phyloP scores from a whole-genome alignment of 2,329 filamentous ascomycete genomes.

The Ophiocordyceps camponoti-saundersi region DNA sequence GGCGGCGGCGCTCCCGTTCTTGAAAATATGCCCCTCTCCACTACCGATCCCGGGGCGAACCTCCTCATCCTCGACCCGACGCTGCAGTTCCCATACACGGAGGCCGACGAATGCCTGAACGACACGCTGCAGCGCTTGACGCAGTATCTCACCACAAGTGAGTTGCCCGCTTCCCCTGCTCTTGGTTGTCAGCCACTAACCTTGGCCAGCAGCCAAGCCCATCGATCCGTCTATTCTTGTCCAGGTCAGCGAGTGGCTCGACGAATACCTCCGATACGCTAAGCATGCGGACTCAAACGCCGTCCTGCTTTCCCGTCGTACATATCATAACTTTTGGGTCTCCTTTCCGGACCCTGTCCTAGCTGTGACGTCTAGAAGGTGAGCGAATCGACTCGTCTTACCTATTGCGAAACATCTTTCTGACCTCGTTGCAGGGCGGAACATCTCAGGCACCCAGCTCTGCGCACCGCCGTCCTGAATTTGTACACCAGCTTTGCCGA shows the following conservation, averaged over 20 bases:
- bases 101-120: slow-evolving; percentile 12
- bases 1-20: slow-evolving; percentile 9
- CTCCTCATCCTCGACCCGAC: slow-evolving; percentile 21
- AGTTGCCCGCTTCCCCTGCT: slow-evolving; percentile 1
- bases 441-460: not conserved
- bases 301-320: slow-evolving; percentile 24
- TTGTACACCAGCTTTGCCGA: slow-evolving; percentile 27
- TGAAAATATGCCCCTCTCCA: slow-evolving; percentile 14
- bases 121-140: slow-evolving; percentile 18
- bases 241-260: slow-evolving; percentile 32
- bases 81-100: slow-evolving; percentile 27
- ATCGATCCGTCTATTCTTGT: slow-evolving; percentile 26
- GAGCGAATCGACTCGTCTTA: slow-evolving; percentile 5
- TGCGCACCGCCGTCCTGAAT: slow-evolving; percentile 4
- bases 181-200: not conserved
- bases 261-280: slow-evolving; percentile 26
- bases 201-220: slow-evolving; percentile 17
- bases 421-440: slow-evolving; percentile 1
- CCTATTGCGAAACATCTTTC: not conserved
- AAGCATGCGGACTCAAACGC: slow-evolving; percentile 13
- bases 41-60: slow-evolving; percentile 8
- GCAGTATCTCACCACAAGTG: slow-evolving; percentile 18
- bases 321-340: slow-evolving; percentile 33
- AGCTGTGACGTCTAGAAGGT: slow-evolving; percentile 20
- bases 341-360: slow-evolving; percentile 31